phyloP scores from a whole-genome alignment of 352 stramenopile species.

The Pythium utonaiense region DNA sequence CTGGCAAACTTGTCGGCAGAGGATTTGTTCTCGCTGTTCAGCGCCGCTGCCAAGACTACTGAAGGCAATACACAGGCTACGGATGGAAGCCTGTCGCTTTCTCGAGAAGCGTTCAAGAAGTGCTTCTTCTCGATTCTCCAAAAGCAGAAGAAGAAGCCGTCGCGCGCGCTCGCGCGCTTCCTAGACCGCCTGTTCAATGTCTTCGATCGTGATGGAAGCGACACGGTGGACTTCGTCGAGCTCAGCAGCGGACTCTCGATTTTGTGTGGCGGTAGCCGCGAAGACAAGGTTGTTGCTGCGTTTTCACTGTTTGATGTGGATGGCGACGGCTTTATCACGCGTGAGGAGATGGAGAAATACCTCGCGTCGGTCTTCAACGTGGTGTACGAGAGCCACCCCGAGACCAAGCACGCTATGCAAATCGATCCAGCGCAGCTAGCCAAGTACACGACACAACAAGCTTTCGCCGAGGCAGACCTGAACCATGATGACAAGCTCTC shows the following conservation, averaged over 20 bases:
- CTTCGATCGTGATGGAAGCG: slow-evolving; percentile 70
- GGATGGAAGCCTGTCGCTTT: slow-evolving; percentile 33
- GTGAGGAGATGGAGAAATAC: slow-evolving; percentile 81
- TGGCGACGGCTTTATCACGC: slow-evolving; percentile 79
- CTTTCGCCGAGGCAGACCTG: slow-evolving; percentile 85
- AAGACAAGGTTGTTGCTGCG: slow-evolving; percentile 77
- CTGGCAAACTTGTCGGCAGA: slow-evolving; percentile 44
- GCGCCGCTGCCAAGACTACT: slow-evolving; percentile 19
- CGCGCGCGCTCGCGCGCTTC: slow-evolving; percentile 47
- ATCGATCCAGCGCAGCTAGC: slow-evolving; percentile 61
- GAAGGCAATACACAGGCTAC: neutral
- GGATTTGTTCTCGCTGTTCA: slow-evolving; percentile 63
- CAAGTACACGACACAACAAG: slow-evolving; percentile 66
- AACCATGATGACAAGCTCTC: slow-evolving; percentile 78
- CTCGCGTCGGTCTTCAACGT: slow-evolving; percentile 27
- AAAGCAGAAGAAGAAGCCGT: slow-evolving; percentile 48
- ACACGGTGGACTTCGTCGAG: slow-evolving; percentile 73
- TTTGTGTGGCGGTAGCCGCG: slow-evolving; percentile 58
- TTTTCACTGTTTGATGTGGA: slow-evolving; percentile 85
- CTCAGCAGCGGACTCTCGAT: slow-evolving; percentile 75
- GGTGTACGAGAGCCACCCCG: slow-evolving; percentile 22
- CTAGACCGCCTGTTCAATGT: slow-evolving; percentile 72
- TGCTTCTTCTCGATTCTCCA: slow-evolving; percentile 67
- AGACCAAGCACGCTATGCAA: slow-evolving; percentile 32
- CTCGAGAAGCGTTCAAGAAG: slow-evolving; percentile 59